Evolutionary conservation across 1,284 basidiomycete genomes (phyloP).

Genomic region (Pholiota adiposa): DNA sequence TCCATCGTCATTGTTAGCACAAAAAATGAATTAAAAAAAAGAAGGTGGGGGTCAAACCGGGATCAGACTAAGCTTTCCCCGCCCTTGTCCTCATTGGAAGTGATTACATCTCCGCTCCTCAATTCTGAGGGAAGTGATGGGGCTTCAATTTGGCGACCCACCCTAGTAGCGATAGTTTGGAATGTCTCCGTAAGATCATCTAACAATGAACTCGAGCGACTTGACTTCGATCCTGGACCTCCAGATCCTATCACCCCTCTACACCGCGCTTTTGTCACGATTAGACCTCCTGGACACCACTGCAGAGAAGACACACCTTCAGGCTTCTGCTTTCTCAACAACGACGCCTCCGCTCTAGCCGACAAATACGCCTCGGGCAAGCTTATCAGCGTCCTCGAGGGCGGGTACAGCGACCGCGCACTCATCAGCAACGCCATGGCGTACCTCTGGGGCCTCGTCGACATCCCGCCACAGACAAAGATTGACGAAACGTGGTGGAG

Average conservation of each 20-base stretch:
- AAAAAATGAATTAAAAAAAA: too few species aligned
- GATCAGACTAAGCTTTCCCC: too few species aligned
- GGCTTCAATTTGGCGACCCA: too few species aligned
- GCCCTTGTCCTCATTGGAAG: too few species aligned
- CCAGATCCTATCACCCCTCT: conserved; percentile 15
- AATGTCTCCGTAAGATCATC: too few species aligned
- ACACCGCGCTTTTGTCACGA: conserved; percentile 76
- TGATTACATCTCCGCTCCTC: too few species aligned
- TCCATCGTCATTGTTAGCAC: too few species aligned
- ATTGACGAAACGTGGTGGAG: conserved; percentile 73
- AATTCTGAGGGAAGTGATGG: too few species aligned
- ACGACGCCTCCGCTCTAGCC: conserved; percentile 77
- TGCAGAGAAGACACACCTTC: conserved; percentile 88
- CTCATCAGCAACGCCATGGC: conserved; percentile 83
- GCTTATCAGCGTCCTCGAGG: conserved; percentile 89
- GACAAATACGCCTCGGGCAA: conserved; percentile 71
- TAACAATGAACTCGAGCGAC: too few species aligned
- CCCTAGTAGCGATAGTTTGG: too few species aligned
- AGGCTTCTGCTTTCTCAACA: conserved; percentile 96
- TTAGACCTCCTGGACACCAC: conserved; percentile 91
- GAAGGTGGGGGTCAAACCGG: too few species aligned
- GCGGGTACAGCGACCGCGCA: conserved; percentile 92
- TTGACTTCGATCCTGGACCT: too few species aligned
- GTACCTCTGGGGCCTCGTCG: conserved; percentile 72
- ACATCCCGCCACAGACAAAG: conserved; percentile 27